A percentile compares a stretch with the other conserved stretches of the same genome.
Evolutionary conservation across 2,329 filamentous ascomycete species (phyloP).

Genomic region (Pseudocercospora fuligena): DNA sequence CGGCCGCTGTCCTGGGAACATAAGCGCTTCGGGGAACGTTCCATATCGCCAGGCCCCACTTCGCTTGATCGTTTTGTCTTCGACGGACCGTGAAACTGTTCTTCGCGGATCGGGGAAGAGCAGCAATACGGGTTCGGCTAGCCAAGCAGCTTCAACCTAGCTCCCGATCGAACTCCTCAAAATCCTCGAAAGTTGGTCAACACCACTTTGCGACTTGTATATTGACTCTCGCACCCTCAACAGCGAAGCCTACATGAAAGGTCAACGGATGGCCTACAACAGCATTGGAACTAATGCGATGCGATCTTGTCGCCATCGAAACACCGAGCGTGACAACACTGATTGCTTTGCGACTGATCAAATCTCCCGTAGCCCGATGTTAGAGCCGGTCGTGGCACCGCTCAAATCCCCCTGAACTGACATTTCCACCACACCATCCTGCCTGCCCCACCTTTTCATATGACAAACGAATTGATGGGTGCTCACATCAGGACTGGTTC

Average conservation of each 20-base stretch:
- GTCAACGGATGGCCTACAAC: not conserved
- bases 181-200: not conserved
- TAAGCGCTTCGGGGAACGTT: conserved; percentile 3
- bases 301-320: not conserved
- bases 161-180: not conserved
- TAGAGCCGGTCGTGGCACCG: not conserved
- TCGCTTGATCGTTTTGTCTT: conserved; percentile 3
- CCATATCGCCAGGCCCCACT: not conserved
- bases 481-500: no score
- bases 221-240: not conserved
- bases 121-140: not conserved
- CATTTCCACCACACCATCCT: not conserved
- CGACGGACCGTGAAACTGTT: conserved; percentile 6
- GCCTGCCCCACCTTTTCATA: not conserved
- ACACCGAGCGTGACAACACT: conserved; percentile 3
- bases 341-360: conserved; percentile 1
- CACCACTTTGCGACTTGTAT: not conserved
- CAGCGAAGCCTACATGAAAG: not conserved
- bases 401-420: not conserved
- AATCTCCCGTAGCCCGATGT: not conserved
- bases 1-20: not conserved
- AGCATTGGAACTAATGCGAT: not conserved
- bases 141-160: not conserved
- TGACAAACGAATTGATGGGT: not conserved
- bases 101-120: conserved; percentile 7